These are phyloP conservation scores for Epichloe typhina DNA, from an alignment of 2,329 filamentous ascomycete species.

Conservation along the genomic window DNA sequence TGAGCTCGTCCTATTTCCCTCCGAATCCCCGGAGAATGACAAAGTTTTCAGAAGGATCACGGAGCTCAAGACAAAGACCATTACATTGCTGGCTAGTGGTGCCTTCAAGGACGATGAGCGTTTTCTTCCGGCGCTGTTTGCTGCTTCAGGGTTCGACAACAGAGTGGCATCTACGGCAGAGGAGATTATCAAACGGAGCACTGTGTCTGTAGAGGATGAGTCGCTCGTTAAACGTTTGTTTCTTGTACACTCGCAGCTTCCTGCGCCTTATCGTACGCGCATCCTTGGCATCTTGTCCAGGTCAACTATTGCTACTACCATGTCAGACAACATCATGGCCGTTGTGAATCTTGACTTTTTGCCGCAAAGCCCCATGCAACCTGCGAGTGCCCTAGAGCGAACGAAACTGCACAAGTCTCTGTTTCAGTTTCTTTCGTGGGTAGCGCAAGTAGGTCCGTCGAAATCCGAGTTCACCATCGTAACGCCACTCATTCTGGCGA, in stretches of 20 bases:
- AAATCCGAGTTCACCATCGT: constrained; percentile 52
- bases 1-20: constrained; percentile 19
- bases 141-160: constrained; percentile 70
- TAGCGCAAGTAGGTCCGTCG: constrained; percentile 57
- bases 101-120: constrained; percentile 75
- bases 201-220: constrained; percentile 59
- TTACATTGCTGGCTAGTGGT: constrained; percentile 67
- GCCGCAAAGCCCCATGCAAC: constrained; percentile 18
- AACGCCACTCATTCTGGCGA: constrained; percentile 49
- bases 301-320: constrained; percentile 59
- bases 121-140: constrained; percentile 72
- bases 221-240: constrained; percentile 54
- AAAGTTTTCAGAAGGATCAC: constrained; percentile 29
- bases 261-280: constrained; percentile 61
- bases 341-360: constrained; percentile 56
- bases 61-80: constrained; percentile 42
- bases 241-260: constrained; percentile 57
- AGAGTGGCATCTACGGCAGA: constrained; percentile 75
- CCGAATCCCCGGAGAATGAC: constrained; percentile 46
- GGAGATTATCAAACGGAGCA: constrained; percentile 71
- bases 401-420: constrained; percentile 70
- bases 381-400: constrained; percentile 53
- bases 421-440: constrained; percentile 78
- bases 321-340: constrained; percentile 52
- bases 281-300: constrained; percentile 65